These are phyloP conservation scores for Erythrobasidium hasegawianum DNA, from an alignment of 1,284 basidiomycete species.

Conservation along the genomic window DNA sequence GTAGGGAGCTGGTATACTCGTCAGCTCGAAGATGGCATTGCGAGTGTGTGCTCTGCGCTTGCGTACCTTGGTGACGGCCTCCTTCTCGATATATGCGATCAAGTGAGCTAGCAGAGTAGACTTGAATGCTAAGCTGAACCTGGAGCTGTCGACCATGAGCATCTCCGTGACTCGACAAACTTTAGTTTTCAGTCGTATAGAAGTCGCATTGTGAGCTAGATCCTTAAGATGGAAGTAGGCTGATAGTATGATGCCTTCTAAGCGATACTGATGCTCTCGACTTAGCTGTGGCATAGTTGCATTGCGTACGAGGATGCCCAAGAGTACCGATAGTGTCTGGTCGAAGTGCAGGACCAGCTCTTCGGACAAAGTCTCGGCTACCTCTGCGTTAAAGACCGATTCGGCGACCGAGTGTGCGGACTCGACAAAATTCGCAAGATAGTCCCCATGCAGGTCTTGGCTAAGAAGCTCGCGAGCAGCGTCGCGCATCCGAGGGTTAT, in stretches of 20 bases:
- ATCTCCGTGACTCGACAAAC: neutral
- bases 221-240: neutral
- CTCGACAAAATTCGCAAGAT: neutral
- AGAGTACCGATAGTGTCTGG: slow-evolving; percentile 12
- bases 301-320: neutral
- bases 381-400: neutral
- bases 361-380: neutral
- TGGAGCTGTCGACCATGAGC: neutral
- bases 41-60: too few species aligned
- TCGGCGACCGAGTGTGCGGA: neutral
- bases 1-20: too few species aligned
- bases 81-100: too few species aligned
- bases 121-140: too few species aligned
- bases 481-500: slow-evolving; percentile 26
- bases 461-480: slow-evolving; percentile 13
- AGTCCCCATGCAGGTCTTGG: slow-evolving; percentile 1
- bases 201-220: neutral
- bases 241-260: neutral
- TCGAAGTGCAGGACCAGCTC: slow-evolving; percentile 13
- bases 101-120: too few species aligned
- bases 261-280: neutral
- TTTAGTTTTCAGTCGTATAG: neutral
- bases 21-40: too few species aligned
- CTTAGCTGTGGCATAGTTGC: too few species aligned
- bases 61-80: too few species aligned